Base-by-base conservation (phyloP, 108 stramenopile species). In the Cyclotella sp. region DNA sequence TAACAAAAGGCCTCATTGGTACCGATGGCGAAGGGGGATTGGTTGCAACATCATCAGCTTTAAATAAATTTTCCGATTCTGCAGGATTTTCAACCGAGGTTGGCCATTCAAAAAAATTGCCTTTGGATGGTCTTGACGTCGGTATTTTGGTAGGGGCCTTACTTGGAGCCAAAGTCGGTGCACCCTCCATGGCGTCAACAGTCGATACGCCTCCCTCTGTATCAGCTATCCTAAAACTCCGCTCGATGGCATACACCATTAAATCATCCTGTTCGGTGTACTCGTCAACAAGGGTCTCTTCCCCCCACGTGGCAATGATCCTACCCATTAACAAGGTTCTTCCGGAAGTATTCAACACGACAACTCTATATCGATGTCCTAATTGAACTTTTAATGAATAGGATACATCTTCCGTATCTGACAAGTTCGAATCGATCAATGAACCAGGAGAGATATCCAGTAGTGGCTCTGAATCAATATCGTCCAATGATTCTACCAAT, bases 401-500 rank as follows among this genome's bases (percentile, higher is more conserved):
- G 16, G 18, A 10, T 61, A 3, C 15, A 22, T 27, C 15, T 10
- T 27, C 1, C 26, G 10, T 22, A 10, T 16, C 51, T n/a, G 15
- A 16, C 15, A 21, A 39, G 63, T 43, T 18, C 16, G 15, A 19
- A 15, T 22, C 21, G 12, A n/a, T 1, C 18, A 42, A 72, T 10
- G 71, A 47, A 9, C 71, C 71, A 1, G 60, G 43, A 0, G 58
- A 44, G 16, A 58, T 3, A 34, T 72, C 44, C 27, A 72, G 27
- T 15, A 72, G 19, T 19, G 59, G 40, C 15, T 34, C 24, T 39
- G 49, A 43, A 9, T 68, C 28, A 21, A 28, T 19, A 70, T 70
- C 69, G 42, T 70, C 71, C 30, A 72, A 49, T 61, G 60, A 72
- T 49, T 72, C 71, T 19, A 72, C 59, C 60, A 72, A 61, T 40